Base-by-base conservation (phyloP, 305 asterid genomes). In the Fraxinus floribunda region DNA sequence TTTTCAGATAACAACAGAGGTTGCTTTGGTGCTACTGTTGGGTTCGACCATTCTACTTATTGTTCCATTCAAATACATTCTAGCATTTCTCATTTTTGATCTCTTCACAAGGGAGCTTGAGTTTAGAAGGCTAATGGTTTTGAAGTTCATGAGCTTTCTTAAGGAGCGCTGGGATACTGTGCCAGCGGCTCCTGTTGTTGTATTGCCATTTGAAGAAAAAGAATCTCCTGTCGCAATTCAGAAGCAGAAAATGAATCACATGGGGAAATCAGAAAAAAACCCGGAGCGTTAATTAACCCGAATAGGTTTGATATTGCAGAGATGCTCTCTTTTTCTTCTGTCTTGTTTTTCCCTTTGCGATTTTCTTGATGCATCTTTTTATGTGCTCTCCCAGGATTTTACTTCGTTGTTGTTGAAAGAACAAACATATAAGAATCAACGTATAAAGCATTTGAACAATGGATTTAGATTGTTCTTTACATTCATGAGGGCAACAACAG, bases 181-280 rank as follows among this genome's bases (percentile, higher is more conserved):
- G 73, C 99, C 99, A 0, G 99, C 97, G 35, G 89, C 98, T 75
- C 97, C 98, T 10, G 99, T 96, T 38, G 94, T 90, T 29, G 98
- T 96, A 71, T 86, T 92, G 74, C 99, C 98, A 2, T 90, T 83
- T 1, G 89, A 92, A 88, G 89, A 83, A 74, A 87, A 86, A 81
- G 88, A 90, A 71, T 84, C 92, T 3, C 82, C 77, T 52, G 78
- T 78, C n/a, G 74, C 78, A 72, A 83, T 44, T 73, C 86, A 81
- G 76, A 91, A 86, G 39, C 86, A 83, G 76, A 82, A 68, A 55
- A 38, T 57, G 77, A 87, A 83, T 44, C 90, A 84, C 73, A 39
- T 41, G 35, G 62, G 79, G 34, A 91, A 91, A 78, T 83, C 86
- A 7, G 90, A 90, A 44, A 87, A 87, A 86, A 86, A 84, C 68